Conservation (phyloP, 163 green algal genomes). For the Coccomyxa subellipsoidea region DNA sequence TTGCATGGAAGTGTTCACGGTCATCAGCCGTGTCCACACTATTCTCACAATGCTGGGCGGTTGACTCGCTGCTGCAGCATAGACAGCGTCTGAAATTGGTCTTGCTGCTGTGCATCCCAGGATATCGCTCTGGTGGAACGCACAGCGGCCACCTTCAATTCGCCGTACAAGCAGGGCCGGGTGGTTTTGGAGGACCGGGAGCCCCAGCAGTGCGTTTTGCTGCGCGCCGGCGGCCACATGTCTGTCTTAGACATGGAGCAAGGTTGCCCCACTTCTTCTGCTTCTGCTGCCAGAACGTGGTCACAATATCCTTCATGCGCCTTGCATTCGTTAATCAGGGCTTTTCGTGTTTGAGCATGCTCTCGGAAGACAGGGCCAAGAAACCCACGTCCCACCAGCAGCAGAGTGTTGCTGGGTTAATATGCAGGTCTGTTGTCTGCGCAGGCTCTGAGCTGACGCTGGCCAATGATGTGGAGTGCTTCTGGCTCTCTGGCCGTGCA, state of each 20-base stretch:
- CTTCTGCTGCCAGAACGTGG: not conserved
- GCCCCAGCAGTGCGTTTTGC: conserved; percentile 66
- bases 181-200: not conserved
- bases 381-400: too few species aligned
- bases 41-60: too few species aligned
- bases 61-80: too few species aligned
- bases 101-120: too few species aligned
- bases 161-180: not conserved
- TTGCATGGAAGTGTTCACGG: too few species aligned
- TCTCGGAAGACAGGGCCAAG: not conserved
- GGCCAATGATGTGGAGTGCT: conserved; percentile 50
- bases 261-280: conserved; percentile 26
- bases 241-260: conserved; percentile 76
- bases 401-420: too few species aligned
- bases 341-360: not conserved
- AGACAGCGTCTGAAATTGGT: too few species aligned
- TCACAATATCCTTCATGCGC: not conserved
- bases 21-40: too few species aligned
- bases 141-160: not conserved
- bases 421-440: conserved; percentile 1
- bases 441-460: conserved; percentile 36
- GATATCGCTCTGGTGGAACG: conserved; percentile 61
- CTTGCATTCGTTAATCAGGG: not conserved
- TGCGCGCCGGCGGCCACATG: conserved; percentile 71
- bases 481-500: conserved; percentile 44